Evolutionary conservation across 2,329 filamentous ascomycete species (phyloP).

Genomic region (Xylariaceae sp.): DNA sequence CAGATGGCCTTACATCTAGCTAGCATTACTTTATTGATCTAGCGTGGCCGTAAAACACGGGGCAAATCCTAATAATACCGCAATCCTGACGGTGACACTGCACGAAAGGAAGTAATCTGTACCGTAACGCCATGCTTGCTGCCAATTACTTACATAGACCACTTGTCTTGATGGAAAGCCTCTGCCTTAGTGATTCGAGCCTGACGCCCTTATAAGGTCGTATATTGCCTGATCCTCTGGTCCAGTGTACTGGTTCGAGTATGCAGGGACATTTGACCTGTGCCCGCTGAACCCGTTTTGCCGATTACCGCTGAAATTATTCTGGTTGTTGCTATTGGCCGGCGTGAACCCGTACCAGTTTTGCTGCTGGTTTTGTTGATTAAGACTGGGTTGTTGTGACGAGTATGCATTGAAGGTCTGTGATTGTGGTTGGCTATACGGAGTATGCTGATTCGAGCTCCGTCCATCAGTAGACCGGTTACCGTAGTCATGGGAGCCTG

Average conservation of each 20-base stretch:
- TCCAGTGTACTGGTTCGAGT: slow-evolving; percentile 21
- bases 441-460: slow-evolving; percentile 23
- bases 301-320: slow-evolving; percentile 22
- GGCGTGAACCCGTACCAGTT: slow-evolving; percentile 35
- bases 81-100: too few species aligned
- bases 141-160: too few species aligned
- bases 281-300: slow-evolving; percentile 22
- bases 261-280: slow-evolving; percentile 21
- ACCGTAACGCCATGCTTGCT: too few species aligned
- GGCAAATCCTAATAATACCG: too few species aligned
- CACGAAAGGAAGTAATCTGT: too few species aligned
- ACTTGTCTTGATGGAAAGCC: not conserved
- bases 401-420: slow-evolving; percentile 29
- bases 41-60: too few species aligned
- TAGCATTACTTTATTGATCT: too few species aligned
- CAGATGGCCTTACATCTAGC: too few species aligned
- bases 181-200: slow-evolving; percentile 19
- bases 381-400: slow-evolving; percentile 25
- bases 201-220: slow-evolving; percentile 24
- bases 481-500: slow-evolving; percentile 23
- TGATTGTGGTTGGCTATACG: slow-evolving; percentile 30
- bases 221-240: slow-evolving; percentile 29
- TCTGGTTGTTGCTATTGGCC: slow-evolving; percentile 22
- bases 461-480: slow-evolving; percentile 27
- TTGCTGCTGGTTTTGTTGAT: slow-evolving; percentile 28